Evolutionary conservation across 768 basidiomycete genomes (phyloP).

Genomic region (Pleurotus platypus): DNA sequence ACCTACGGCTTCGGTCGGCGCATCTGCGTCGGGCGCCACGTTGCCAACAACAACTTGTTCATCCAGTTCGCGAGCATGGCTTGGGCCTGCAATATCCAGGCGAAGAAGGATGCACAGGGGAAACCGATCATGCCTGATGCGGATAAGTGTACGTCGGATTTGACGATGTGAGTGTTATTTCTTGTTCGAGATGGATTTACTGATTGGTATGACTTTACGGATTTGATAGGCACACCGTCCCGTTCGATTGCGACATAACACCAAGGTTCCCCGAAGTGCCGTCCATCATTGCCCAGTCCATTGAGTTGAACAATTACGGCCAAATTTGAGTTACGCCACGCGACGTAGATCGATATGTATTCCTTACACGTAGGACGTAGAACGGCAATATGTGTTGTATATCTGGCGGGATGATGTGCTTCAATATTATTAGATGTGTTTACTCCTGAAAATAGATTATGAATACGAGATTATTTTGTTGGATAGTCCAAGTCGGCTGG

Average conservation of each 20-base stretch:
- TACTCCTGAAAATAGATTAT: too few relatives aligned
- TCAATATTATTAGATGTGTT: too few relatives aligned
- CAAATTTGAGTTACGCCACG: not conserved
- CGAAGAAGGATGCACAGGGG: conserved; percentile 16
- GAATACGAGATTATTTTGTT: too few relatives aligned
- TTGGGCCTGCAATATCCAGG: conserved; percentile 30
- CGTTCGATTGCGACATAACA: conserved; percentile 7
- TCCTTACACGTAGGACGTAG: too few relatives aligned
- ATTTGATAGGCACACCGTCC: conserved; percentile 2
- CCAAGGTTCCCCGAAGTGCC: conserved; percentile 9
- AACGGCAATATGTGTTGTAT: too few relatives aligned
- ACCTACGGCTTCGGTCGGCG: conserved; percentile 28
- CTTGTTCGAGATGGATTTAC: too few relatives aligned
- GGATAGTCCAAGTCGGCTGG: too few relatives aligned
- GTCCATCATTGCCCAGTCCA: conserved; percentile 3
- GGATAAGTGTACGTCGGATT: not conserved
- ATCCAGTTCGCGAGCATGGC: conserved; percentile 30
- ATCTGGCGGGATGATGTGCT: too few relatives aligned
- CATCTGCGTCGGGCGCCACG: conserved; percentile 33
- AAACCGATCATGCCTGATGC: conserved; percentile 17
- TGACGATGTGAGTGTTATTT: not conserved
- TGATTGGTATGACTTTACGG: too few relatives aligned
- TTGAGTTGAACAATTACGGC: conserved; percentile 3
- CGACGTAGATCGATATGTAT: too few relatives aligned
- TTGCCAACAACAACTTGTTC: conserved; percentile 31